Evolutionary conservation across 208 protist species (phyloP).

Genomic region (Trypanosoma theileri): DNA sequence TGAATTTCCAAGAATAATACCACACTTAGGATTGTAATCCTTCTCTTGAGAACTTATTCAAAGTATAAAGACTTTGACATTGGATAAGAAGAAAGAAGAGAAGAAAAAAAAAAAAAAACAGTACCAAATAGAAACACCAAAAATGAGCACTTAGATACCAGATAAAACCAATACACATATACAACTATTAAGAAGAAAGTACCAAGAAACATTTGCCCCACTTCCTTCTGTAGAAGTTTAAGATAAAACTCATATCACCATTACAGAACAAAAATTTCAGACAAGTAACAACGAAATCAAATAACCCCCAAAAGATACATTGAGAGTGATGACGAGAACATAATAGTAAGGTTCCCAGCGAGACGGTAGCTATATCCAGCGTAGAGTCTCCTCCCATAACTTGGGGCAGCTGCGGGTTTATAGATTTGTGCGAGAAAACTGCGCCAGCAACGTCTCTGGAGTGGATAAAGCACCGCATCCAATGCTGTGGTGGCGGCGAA

Average conservation of each 20-base stretch:
- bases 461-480: constrained; percentile 50
- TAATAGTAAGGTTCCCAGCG: constrained; percentile 47
- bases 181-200: not conserved
- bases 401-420: constrained; percentile 41
- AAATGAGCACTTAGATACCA: too few relatives aligned
- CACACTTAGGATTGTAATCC: too few relatives aligned
- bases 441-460: constrained; percentile 33
- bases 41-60: too few relatives aligned
- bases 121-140: too few relatives aligned
- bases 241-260: too few relatives aligned
- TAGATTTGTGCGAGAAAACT: constrained; percentile 48
- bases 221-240: too few relatives aligned
- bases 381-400: constrained; percentile 51
- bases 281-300: constrained; percentile 1
- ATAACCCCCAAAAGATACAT: constrained; percentile 30
- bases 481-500: constrained; percentile 46
- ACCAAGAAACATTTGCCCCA: too few relatives aligned
- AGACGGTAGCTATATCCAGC: constrained; percentile 71
- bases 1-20: too few relatives aligned
- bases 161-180: not conserved
- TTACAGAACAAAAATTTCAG: too few relatives aligned
- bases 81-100: too few relatives aligned
- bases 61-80: too few relatives aligned
- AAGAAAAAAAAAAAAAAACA: too few relatives aligned
- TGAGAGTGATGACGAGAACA: constrained; percentile 35